Evolutionary conservation across 2,329 filamentous ascomycete genomes (phyloP), one percentile per base, ranked within the genome.

Genomic region (Talaromyces funiculosus): DNA sequence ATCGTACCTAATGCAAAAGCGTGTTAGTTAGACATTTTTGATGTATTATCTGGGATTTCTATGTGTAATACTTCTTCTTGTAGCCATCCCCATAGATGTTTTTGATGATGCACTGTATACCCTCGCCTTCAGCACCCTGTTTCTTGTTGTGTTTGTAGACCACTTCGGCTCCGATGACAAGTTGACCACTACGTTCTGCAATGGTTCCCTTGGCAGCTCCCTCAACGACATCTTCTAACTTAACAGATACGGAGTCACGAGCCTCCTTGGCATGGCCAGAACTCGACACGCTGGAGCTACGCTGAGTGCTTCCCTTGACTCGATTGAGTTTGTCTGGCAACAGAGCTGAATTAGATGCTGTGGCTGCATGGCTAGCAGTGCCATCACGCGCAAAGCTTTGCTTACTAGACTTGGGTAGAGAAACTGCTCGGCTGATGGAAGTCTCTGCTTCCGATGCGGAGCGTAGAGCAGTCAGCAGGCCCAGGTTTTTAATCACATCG

Each of bases 71-170:
- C 68, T 89, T 82, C 69, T 86, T 88, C 72, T 91, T 92, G 58
- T 69, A 68, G 12, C 88, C 88, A 62, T 92, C 89, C 14, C 89
- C 89, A 57, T 86, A 81, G 14, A 93, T 87, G 57, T 85, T 84
- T 62, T 89, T 88, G 56, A 93, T 90, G 62, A 89, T 88, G 55
- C 90, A 90, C 53, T 92, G 83, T 59, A 92, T 92, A 81, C 78
- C 77, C 62, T 78, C 79, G 22, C 80, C 80, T 66, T 82, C 80
- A 3, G 78, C 74, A n/a, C 77, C 78, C 62, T 78, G 75, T 61
- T 80, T 80, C 64, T 81, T 80, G 64, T 76, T 78, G 60, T 80
- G 78, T 61, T 80, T 80, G 67, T 78, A 81, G 31, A 80, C 79
- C 8, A 81, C 79, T 65, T 81, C 78, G 14, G 78, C 76, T 5